Base-by-base conservation (phyloP, 495 filamentous ascomycete species). In the Hypomontagnella monticulosa region DNA sequence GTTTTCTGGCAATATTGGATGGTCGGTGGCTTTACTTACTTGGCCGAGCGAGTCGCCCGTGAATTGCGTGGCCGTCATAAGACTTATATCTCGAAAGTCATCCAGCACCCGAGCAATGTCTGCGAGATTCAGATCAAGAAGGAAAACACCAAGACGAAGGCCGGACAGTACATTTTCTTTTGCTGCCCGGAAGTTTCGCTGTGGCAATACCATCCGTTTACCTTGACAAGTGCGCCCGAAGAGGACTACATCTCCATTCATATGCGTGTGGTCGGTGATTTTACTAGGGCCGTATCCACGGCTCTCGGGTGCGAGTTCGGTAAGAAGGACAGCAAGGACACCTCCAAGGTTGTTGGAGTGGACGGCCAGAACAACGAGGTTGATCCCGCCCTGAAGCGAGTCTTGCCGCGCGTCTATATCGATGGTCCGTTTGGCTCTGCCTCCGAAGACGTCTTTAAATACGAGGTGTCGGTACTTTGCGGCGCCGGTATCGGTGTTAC, bases 41-140 rank as follows among this genome's bases (percentile, higher is more conserved):
- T 93, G 23, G 81, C 82, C 34, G 90, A 93, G 74, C 79, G 88
- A 63, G 77, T 91, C 57, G 85, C 87, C 33, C 81, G 90, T 57
- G 90, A 92, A 75, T 75, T 91, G 50, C 85, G 88, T 49, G 88
- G 89, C 47, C 81, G 84, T 38, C 88, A 91, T 78, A 88, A 87
- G 79, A 91, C 90, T 5, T 90, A 88, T 72, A 89, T 93, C 63
- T 91, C 88, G 38, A 92, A 92, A 74, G 90, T 93, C 71, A 88
- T 93, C 63, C 89, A 92, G 74, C 90, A 93, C 76, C 90, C 90
- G 4, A 90, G 89, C 77, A 90, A 91, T 66, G 91, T 93, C 15
- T 85, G 89, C 69, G 91, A 93, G 70, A 91, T 93, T 51, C 91
- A 93, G 74, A 91, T 93, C 75, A 92, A 92, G 82, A 93, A 92